Base-by-base conservation (phyloP, 2,329 filamentous ascomycete genomes). In the Byssothecium circinans region DNA sequence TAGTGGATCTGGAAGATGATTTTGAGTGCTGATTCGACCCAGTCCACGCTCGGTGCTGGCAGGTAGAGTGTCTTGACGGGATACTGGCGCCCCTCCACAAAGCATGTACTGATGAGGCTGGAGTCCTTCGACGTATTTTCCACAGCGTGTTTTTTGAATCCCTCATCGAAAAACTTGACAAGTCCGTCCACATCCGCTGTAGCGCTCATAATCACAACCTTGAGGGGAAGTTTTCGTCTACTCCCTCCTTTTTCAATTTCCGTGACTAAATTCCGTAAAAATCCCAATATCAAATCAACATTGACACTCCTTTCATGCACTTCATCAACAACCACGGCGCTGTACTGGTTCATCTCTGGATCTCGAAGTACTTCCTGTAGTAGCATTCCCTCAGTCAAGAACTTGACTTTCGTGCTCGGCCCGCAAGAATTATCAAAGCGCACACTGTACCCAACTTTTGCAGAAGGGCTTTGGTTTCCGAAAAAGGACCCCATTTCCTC, bases 241-340 rank as follows among this genome's bases (percentile, higher is more conserved):
- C 87, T 88, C 4, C 87, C 82, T 6, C 88, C 83, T 36, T 81
- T 77, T 30, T 82, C 80, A 45, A 84, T 78, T 2, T 80, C 77
- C 1, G 78, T 75, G 1, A 94, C 74, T 38, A 97, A 81, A 51
- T 88, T 86, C 64, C 89, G 89, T 52, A 99, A 68, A 56, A 99
- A 97, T 0, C 94, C 94, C 20, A 95, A 78, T 8, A 96, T 79
- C 20, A 99, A 74, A 73, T 99, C 94, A 7, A 96, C 92, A 67
- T 97, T 95, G 18, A 97, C 83, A 57, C 91, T 95, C 59, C 94
- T 81, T 74, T 99, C 94, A 74, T 99, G 94, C 11, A 99, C 94
- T 70, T 99, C 94, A 71, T 99, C 94, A 7, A 99, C 89, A 15
- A 99, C 81, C 0, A 99, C 80, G 3, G 87, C 91, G 62, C 90